Conservation (phyloP, 2,329 filamentous ascomycete species). For the Cercospora zeae-maydis region DNA sequence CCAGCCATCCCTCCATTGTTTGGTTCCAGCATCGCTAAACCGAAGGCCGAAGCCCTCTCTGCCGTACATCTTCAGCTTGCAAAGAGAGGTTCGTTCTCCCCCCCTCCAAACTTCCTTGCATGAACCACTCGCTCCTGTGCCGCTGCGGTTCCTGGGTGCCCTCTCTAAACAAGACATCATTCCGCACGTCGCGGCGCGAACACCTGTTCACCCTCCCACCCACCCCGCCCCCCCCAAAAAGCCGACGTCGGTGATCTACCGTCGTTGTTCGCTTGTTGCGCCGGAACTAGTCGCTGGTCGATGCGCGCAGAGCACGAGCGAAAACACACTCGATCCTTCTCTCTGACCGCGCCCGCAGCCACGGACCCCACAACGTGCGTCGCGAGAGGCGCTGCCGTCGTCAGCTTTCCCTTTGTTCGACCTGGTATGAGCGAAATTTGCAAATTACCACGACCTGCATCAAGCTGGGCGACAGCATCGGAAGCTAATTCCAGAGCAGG, state of each 20-base stretch:
- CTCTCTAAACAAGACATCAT: conserved; percentile 24
- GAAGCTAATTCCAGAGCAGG: conserved; percentile 24
- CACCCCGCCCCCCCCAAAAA: not conserved
- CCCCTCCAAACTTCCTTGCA: conserved; percentile 23
- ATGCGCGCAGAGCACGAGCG: conserved; percentile 14
- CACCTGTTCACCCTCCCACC: conserved; percentile 20
- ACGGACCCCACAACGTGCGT: conserved; percentile 21
- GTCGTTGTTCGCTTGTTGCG: conserved; percentile 20
- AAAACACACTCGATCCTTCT: conserved; percentile 20
- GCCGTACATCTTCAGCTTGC: conserved; percentile 20
- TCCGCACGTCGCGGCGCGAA: conserved; percentile 25
- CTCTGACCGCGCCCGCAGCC: conserved; percentile 27
- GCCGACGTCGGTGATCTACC: conserved; percentile 17
- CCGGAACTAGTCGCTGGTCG: conserved; percentile 15
- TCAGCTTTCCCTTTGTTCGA: conserved; percentile 26
- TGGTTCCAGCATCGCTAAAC: conserved; percentile 21
- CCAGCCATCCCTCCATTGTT: conserved; percentile 21
- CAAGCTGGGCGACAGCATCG: conserved; percentile 20
- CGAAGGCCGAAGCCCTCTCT: conserved; percentile 22
- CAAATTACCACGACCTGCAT: conserved; percentile 20
- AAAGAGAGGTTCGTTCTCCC: conserved; percentile 26
- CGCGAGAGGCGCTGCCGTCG: conserved; percentile 21
- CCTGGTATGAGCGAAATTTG: conserved; percentile 25
- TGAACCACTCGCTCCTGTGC: conserved; percentile 23
- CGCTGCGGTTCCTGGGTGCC: conserved; percentile 18